A percentile compares a stretch with the other conserved stretches of the same genome.
Conservation (phyloP, 208 protist genomes). For the Trypanosoma boissoni region DNA sequence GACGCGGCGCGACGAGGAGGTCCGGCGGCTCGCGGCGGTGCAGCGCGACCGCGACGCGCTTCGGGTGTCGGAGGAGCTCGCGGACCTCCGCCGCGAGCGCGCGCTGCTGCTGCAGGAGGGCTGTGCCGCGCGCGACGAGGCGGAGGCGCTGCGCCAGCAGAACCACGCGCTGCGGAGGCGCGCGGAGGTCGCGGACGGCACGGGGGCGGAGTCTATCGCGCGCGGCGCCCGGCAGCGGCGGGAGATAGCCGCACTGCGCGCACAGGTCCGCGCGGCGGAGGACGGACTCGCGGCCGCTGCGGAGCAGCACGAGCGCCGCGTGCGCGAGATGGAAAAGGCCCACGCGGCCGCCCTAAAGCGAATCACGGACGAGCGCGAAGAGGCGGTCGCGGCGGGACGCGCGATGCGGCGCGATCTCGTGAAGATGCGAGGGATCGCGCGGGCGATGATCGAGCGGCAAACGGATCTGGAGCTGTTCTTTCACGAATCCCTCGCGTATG, state of each 20-base stretch:
- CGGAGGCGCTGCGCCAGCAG: conserved; percentile 29
- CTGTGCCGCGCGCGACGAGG: conserved; percentile 7
- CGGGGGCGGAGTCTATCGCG: conserved; percentile 39
- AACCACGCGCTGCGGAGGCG: conserved; percentile 48
- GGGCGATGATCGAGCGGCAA: conserved; percentile 60
- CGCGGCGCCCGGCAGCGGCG: conserved; percentile 52
- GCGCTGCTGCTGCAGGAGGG: conserved; percentile 58
- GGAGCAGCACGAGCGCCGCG: conserved; percentile 51
- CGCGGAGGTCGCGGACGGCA: conserved; percentile 34
- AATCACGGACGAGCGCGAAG: conserved; percentile 57
- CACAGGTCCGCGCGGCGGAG: conserved; percentile 53
- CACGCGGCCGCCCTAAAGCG: conserved; percentile 29
- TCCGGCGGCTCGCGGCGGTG: conserved; percentile 52
- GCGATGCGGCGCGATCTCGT: conserved; percentile 50
- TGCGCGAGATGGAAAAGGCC: conserved; percentile 27
- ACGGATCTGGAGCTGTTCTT: conserved; percentile 88
- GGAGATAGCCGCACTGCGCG: conserved; percentile 43
- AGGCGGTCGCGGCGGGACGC: conserved; percentile 44
- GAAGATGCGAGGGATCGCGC: conserved; percentile 49
- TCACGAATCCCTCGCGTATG: conserved; percentile 70
- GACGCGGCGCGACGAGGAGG: conserved; percentile 40
- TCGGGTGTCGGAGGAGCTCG: conserved; percentile 67
- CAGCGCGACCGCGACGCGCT: conserved; percentile 63
- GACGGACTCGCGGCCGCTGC: conserved; percentile 51
- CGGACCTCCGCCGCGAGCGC: conserved; percentile 68